A percentile compares a stretch with the other conserved stretches of the same genome.
Conservation (phyloP, 495 filamentous ascomycete species). For the Aspergillus avenaceus region DNA sequence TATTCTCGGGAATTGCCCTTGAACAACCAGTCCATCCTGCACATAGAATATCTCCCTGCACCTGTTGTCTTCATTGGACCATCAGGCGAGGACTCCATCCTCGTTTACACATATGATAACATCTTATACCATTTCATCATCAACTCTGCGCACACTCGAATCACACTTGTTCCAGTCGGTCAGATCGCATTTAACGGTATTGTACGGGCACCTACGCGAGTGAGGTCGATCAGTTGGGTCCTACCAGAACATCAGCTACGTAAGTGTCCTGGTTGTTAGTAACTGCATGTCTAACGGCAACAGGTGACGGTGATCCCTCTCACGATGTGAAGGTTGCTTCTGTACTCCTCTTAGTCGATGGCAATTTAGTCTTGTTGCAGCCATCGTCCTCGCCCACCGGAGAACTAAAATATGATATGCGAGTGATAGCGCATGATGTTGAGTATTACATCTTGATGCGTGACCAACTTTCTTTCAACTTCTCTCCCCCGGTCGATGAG, state of each 20-base stretch:
- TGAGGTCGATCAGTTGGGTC: slow-evolving; percentile 93
- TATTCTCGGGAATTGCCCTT: slow-evolving; percentile 84
- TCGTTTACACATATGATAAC: slow-evolving; percentile 97
- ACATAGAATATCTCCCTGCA: slow-evolving; percentile 71
- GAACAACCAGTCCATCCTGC: slow-evolving; percentile 66
- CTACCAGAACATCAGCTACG: slow-evolving; percentile 85
- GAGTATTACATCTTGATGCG: slow-evolving; percentile 92
- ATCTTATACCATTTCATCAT: slow-evolving; percentile 93
- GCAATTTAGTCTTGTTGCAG: slow-evolving; percentile 88
- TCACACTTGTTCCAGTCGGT: slow-evolving; percentile 85
- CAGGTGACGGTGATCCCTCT: slow-evolving; percentile 84
- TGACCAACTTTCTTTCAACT: slow-evolving; percentile 64
- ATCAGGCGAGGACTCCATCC: slow-evolving; percentile 87
- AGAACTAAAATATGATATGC: slow-evolving; percentile 95
- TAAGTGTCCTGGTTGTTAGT: slow-evolving; percentile 28
- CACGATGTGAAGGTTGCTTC: slow-evolving; percentile 94
- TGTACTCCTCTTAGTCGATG: slow-evolving; percentile 91
- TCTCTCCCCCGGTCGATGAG: slow-evolving; percentile 36
- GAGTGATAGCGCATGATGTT: slow-evolving; percentile 88
- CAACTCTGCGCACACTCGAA: slow-evolving; percentile 57
- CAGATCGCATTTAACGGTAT: slow-evolving; percentile 97
- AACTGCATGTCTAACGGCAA: slow-evolving; percentile 14
- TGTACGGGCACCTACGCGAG: slow-evolving; percentile 85
- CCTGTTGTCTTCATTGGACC: slow-evolving; percentile 82
- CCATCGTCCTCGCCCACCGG: slow-evolving; percentile 73